Base-by-base conservation (phyloP, 2,329 filamentous ascomycete genomes). In the Arthrobotrys pseudoclavata region DNA sequence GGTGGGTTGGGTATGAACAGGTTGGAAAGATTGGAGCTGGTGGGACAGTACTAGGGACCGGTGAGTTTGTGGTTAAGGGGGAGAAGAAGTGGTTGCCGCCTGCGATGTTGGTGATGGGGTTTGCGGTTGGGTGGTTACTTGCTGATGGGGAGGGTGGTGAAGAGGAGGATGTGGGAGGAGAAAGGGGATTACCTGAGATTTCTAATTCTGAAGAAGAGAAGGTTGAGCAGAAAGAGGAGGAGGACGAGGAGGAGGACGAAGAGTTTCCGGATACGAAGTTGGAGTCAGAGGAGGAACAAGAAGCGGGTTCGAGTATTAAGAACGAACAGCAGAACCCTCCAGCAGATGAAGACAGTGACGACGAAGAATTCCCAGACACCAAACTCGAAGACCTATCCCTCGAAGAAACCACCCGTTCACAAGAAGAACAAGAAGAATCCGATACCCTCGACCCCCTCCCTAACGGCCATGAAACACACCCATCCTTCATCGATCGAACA, bases 1-100 rank as follows among this genome's bases (percentile, higher is more conserved):
- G 93, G 91, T 99, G 96, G 96, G 95, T 96, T 0, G 90, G 91
- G 79, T 91, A 92, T 1, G 91, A 95, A 67, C 94, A 98, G 83
- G 93, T 99, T 0, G 93, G 92, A 9, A 98, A 98, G 84, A 92
- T 77, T 90, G 37, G 91, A 91, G 0, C 87, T 90, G 0, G 89
- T 88, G 0, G 95, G 95, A 24, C 94, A 96, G 80, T 95, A 92
- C 84, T 99, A 5, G 88, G 90, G 0, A 86, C 88, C 0, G 96
- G 95, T 18, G 89, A 89, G 79, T 97, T 99, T 83, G 89, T 91
- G 84, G 87, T 97, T 57, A 88, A 89, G 42, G 95, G 94, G 1
- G 91, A 92, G 84, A 98, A 97, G 85, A 97, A 97, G 82, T 96
- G 92, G 81, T 84, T 99, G 40, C 92, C 95, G 0, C 95, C 96